Evolutionary conservation across 192 early-diverging fungal genomes (phyloP), one percentile per base, ranked within the genome.

Genomic region (Podila epicladia): DNA sequence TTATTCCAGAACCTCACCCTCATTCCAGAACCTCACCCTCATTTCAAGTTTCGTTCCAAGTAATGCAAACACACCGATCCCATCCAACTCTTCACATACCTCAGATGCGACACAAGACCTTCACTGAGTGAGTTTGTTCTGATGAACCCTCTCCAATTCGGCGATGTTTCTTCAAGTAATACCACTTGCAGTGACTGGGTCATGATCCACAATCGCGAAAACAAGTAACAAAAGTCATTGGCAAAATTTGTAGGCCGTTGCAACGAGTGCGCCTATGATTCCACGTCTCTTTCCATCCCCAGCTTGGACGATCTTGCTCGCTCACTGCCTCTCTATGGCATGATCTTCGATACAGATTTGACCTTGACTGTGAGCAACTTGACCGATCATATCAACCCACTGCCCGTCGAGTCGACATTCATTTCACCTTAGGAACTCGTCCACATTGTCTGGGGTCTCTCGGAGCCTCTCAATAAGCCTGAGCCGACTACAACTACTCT

Each of bases 101-200:
- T 62, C 11, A 71, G 77, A 19, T 80, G 77, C 58, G 67, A 73
- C 32, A 80, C 4, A 57, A 73, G 62, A 57, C 77, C 7, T 80
- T 80, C 55, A 26, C 70, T 5, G 12, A 71, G 20, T 51, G 51
- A 6, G 77, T 58, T 80, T 20, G 77, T 65, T 15, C 62, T 80
- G 37, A 73, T 80, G 71, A 79, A 79, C 55, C 61, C 76, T 9
- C 76, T 79, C 28, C 76, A 79, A 29, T 79, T 72, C n/a, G 76
- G 76, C 28, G 33, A 72, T 13, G n/a, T 64, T 41, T 63, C 48
- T 1, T 58, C 70, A 5, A 38, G 49, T 12, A 79, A 79, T 60
- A 63, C 69, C 6, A 79, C 76, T n/a, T 79, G 76, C 55, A 70
- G 76, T 28, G 51, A 79, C 49, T 79, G 76, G 76, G 67, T 79